phyloP scores from a whole-genome alignment of 75 land plant genomes.

The Sequoiadendron giganteum region DNA sequence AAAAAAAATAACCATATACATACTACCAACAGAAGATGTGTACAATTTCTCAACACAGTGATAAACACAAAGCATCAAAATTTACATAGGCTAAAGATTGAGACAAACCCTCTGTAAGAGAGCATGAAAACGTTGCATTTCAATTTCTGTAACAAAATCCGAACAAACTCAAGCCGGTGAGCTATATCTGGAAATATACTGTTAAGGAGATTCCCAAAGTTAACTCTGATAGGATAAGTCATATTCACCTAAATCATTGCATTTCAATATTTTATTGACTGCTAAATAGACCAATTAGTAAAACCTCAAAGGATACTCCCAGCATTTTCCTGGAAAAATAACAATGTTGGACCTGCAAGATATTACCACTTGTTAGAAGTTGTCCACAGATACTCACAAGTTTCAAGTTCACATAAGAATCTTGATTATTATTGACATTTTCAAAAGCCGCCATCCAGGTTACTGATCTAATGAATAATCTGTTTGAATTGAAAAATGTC shows the following conservation, averaged over 20 bases:
- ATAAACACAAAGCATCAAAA: not conserved
- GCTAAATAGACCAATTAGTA: not conserved
- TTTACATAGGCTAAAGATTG: constrained; percentile 1
- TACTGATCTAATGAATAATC: not conserved
- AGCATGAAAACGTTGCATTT: constrained; percentile 99
- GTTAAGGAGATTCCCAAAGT: constrained; percentile 23
- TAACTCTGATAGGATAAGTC: not conserved
- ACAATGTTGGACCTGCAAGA: constrained; percentile 90
- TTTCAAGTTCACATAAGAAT: not conserved
- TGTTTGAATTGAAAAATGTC: not conserved
- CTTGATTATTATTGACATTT: not conserved
- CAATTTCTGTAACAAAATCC: constrained; percentile 72
- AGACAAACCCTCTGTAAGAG: constrained; percentile 90
- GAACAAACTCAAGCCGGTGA: constrained; percentile 92
- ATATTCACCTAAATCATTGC: not conserved
- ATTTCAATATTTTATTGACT: not conserved
- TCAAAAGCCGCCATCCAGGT: not conserved
- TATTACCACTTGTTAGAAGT: not conserved
- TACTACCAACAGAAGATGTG: not conserved
- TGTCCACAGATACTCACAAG: not conserved
- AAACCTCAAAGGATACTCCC: constrained; percentile 93
- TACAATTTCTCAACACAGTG: not conserved
- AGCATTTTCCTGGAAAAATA: constrained; percentile 99
- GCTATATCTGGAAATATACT: constrained; percentile 72
- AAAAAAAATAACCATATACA: not conserved